Evolutionary conservation across 441 rosid species (phyloP), one percentile per base, ranked within the genome.

Genomic region (Croton laevigatus): DNA sequence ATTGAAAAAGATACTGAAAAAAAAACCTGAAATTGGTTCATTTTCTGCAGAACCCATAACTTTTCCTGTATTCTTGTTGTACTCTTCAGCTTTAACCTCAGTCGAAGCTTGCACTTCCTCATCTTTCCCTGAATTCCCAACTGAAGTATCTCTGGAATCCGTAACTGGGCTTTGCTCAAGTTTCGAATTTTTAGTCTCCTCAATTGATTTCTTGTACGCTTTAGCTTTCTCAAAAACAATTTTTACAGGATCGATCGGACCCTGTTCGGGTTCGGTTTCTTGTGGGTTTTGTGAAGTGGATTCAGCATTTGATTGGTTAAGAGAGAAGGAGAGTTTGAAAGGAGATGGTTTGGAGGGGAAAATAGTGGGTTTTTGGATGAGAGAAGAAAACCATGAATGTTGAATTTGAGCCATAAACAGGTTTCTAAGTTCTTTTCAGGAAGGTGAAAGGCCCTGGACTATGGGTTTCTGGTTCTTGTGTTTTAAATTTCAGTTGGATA

Each of bases 171-270:
- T 32, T 49, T 44, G 68, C 71, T 71, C 75, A 2, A 53, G 9
- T 57, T 71, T 78, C 5, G 54, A 59, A 42, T 42, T 70, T 17
- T 73, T 71, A 44, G 65, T 60, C 46, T 60, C 32, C 69, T 45
- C 72, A 11, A 19, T 54, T 32, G 63, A 52, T 73, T 84, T 84
- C 82, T 75, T 86, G 58, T 87, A 89, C 3, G 87, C 84, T 81
- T 79, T 80, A 4, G 89, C 92, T 76, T 80, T 90, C 79, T 87
- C 87, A 57, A 86, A 82, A 1, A 97, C 89, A 14, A 89, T 86
- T 74, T 85, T 89, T 3, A 85, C 86, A 10, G 87, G 87, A 77
- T 87, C 96, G 2, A 75, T 78, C 4, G 82, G 72, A 8, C 22
- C 74, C 52, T 74, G 66, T 37, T 62, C 74, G 40, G 73, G 67